Evolutionary conservation across 768 basidiomycete species (phyloP), one percentile per base, ranked within the genome.

Genomic region (Baorangia bicolor): DNA sequence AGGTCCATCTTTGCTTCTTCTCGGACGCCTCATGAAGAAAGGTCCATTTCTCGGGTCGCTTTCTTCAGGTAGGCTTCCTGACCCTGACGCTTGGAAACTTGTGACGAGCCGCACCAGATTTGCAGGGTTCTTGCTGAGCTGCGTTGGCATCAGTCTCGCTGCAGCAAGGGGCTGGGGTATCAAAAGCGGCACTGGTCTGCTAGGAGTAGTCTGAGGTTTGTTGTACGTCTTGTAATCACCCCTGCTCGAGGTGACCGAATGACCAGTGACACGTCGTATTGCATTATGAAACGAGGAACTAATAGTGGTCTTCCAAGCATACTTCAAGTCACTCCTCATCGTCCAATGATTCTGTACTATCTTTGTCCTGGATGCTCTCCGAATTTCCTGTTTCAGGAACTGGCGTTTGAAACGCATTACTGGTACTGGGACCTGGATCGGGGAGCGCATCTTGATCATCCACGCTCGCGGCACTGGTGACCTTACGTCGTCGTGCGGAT

Each of bases 1-100:
- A 80, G 91, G 38, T 86, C 88, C 48, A 94, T 94, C 62, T 94
- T 94, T 69, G 84, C 92, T 27, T 93, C 90, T 13, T 93, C 91
- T 21, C 82, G 91, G 14, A 87, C 88, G 0, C 83, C 87, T 3
- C 75, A 87, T 52, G 91, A 94, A 67, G 91, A 94, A 69, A 82
- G 92, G 28, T 85, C 88, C 1, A 85, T 94, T 49, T 94, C 91
- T 37, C 82, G 90, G 14, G 79, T 91, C 49, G 91, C 92, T 30
- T 94, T 94, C 76, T 93, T 93, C 71, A 82, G 92, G 91, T 89
- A 69, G 43, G 64, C 49, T 52, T 53, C 50, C 30, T 39, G 31
- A 20, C 23, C 40, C 35, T 54, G 25, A 18, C 4, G 5, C 21
- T 38, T 16, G 2, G 7, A 38, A 35, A 20, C 13, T 11, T 23